These are phyloP conservation scores for Claviceps spartinae DNA, from an alignment of 2,329 filamentous ascomycete genomes.

Conservation along the genomic window DNA sequence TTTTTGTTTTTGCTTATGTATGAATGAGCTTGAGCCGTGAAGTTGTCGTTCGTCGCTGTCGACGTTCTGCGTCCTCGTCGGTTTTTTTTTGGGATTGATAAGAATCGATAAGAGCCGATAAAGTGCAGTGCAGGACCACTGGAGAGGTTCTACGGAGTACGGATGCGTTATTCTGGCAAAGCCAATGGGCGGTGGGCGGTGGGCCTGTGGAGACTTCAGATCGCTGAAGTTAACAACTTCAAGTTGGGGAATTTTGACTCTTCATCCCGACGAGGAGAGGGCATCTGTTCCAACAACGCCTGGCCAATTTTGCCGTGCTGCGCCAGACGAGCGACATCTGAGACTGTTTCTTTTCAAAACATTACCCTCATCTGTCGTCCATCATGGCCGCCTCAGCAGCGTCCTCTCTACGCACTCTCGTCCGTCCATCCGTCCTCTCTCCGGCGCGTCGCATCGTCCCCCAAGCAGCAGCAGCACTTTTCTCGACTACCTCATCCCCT, in stretches of 20 bases:
- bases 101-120: neutral
- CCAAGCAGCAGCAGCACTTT: constrained; percentile 18
- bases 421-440: constrained; percentile 19
- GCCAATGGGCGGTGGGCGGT: constrained; percentile 3
- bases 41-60: too few relatives aligned
- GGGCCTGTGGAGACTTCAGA: too few relatives aligned
- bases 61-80: neutral
- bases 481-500: constrained; percentile 22
- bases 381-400: constrained; percentile 6
- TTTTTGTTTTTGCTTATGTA: neutral
- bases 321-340: neutral
- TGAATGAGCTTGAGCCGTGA: too few relatives aligned
- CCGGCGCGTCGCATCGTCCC: constrained; percentile 19
- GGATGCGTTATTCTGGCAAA: neutral
- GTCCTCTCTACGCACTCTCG: constrained; percentile 28
- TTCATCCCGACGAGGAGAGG: neutral
- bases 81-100: neutral
- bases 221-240: too few relatives aligned
- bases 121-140: neutral
- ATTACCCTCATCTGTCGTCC: neutral
- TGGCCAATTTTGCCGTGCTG: too few relatives aligned
- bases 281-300: neutral
- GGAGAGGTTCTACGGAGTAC: too few relatives aligned
- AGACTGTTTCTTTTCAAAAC: neutral
- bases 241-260: too few relatives aligned